Evolutionary conservation across 129 eudicot species (phyloP).

Genomic region (Arctium minus): DNA sequence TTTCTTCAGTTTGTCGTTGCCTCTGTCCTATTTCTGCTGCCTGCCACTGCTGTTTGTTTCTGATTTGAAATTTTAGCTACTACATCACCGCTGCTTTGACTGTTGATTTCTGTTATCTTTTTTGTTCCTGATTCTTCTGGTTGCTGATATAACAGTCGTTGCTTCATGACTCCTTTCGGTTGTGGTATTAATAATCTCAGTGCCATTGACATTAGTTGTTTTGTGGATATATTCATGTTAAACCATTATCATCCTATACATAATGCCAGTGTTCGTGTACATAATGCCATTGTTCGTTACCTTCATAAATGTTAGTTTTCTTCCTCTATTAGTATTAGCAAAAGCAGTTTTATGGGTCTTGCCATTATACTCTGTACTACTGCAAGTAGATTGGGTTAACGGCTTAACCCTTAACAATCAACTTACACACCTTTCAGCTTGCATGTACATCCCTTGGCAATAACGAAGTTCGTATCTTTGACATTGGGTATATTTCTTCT

Average conservation of each 20-base stretch:
- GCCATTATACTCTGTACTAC: background rate
- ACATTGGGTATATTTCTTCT: slow-evolving; percentile 74
- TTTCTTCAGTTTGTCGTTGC: too few relatives aligned
- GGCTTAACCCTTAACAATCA: background rate
- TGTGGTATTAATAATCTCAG: background rate
- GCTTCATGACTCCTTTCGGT: background rate
- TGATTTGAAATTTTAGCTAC: background rate
- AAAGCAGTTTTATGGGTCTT: background rate
- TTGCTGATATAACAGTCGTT: background rate
- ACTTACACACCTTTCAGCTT: slow-evolving; percentile 40
- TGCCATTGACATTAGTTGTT: background rate
- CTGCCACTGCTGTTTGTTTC: background rate
- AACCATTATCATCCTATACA: background rate
- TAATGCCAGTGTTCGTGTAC: background rate
- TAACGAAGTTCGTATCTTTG: slow-evolving; percentile 61
- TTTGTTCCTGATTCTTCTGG: background rate
- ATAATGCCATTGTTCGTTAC: background rate
- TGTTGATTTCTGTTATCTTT: background rate
- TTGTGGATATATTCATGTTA: background rate
- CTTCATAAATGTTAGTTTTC: background rate
- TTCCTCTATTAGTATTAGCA: background rate
- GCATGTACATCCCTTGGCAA: slow-evolving; percentile 73
- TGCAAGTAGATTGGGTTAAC: background rate
- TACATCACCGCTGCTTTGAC: background rate
- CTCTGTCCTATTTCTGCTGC: too few relatives aligned